Percentiles rank a stretch among this genome's conserved stretches.
These are phyloP conservation scores for Phytophthora palmivora DNA, from an alignment of 352 stramenopile species.

Conservation along the genomic window DNA sequence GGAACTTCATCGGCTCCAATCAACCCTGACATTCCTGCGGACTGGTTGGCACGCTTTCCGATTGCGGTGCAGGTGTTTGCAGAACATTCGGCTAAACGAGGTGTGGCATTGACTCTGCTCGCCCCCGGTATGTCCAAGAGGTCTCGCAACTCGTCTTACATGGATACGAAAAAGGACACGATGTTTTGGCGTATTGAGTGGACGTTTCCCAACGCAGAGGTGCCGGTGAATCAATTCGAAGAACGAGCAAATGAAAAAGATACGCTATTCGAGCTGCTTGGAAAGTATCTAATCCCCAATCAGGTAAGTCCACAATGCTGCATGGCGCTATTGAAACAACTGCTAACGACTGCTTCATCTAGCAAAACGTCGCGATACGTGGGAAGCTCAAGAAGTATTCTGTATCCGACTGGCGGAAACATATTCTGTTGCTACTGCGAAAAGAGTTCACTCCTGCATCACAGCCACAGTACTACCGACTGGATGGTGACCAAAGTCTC, in stretches of 20 bases:
- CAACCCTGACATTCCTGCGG: conserved; percentile 67
- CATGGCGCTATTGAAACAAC: neutral
- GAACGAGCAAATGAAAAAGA: conserved; percentile 54
- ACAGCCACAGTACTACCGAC: conserved; percentile 73
- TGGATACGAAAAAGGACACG: conserved; percentile 66
- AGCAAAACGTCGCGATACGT: conserved; percentile 77
- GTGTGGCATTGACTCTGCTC: conserved; percentile 71
- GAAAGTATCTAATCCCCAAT: conserved; percentile 61
- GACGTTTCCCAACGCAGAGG: conserved; percentile 63
- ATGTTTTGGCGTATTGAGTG: conserved; percentile 87
- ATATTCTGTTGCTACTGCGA: conserved; percentile 69
- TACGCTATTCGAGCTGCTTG: conserved; percentile 67
- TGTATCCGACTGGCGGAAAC: conserved; percentile 54
- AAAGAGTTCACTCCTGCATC: conserved; percentile 82
- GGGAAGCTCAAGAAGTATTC: conserved; percentile 80
- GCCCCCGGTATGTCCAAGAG: conserved; percentile 87
- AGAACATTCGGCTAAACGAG: conserved; percentile 70
- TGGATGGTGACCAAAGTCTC: conserved; percentile 67
- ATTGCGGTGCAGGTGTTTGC: conserved; percentile 74
- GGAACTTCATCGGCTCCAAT: conserved; percentile 31
- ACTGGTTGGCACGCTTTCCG: conserved; percentile 81
- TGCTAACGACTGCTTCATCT: conserved; percentile 4
- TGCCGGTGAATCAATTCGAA: conserved; percentile 57
- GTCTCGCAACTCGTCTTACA: conserved; percentile 75
- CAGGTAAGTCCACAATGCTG: conserved; percentile 44